Conservation (phyloP, 2,329 filamentous ascomycete genomes). For the Fusarium duplospermum region DNA sequence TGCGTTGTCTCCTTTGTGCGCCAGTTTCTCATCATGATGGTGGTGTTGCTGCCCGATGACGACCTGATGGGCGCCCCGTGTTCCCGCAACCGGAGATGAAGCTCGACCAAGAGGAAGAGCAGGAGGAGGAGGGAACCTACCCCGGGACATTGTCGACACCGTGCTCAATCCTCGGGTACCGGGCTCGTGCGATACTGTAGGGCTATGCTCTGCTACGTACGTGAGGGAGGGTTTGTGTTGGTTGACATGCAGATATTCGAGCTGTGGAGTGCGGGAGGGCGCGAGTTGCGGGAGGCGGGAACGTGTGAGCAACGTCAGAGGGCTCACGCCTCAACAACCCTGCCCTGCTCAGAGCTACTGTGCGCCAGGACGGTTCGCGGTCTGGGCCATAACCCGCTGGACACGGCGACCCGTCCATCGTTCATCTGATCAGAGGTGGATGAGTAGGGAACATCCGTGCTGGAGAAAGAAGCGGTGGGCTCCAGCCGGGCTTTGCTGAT, state of each 20-base stretch:
- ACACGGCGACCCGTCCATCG: background rate
- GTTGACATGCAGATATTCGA: constrained; percentile 18
- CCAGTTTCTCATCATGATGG: constrained; percentile 37
- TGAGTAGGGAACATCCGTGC: constrained; percentile 15
- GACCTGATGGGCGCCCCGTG: constrained; percentile 38
- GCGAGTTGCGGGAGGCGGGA: background rate
- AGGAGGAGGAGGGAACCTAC: background rate
- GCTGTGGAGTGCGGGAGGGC: background rate
- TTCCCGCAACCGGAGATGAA: constrained; percentile 28
- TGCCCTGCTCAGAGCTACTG: background rate
- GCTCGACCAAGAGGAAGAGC: background rate
- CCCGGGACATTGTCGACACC: background rate
- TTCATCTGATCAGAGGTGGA: constrained; percentile 9
- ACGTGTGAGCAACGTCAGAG: background rate
- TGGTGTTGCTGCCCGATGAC: constrained; percentile 46
- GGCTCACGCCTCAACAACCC: background rate
- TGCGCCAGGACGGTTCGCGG: background rate
- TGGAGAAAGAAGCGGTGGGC: constrained; percentile 14
- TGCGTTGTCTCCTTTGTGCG: constrained; percentile 40
- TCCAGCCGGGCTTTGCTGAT: constrained; percentile 10
- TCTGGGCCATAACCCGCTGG: background rate
- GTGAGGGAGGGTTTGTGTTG: background rate
- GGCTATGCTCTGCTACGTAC: background rate
- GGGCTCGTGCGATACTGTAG: background rate
- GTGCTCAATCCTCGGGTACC: background rate